Evolutionary conservation across 2,329 filamentous ascomycete genomes (phyloP), one percentile per base, ranked within the genome.

Genomic region (Penicillium sp.): DNA sequence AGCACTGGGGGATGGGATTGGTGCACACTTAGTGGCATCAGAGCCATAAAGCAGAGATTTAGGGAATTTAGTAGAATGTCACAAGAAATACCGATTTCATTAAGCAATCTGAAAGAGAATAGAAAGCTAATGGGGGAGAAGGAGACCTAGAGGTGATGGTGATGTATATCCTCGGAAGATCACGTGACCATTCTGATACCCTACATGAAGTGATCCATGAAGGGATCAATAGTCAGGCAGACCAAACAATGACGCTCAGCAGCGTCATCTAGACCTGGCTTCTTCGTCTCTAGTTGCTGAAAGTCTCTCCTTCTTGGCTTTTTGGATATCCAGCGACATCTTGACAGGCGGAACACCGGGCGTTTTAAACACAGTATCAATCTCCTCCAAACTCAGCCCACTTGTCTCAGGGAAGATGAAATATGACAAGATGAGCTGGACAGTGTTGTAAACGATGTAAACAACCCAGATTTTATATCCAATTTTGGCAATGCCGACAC

Each of bases 281-380:
- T 70, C 62, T 30, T 70, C 67, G 26, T 71, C 65, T 24, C 65
- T 61, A 44, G 63, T 57, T 26, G 72, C 68, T 13, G 63, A 61
- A 1, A 45, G 59, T 61, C 70, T 73, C 58, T 74, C 73, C 58
- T 72, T 77, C 70, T 79, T 79, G 19, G 78, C 77, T 56, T 74
- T 77, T 59, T 79, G 72, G 22, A 80, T 78, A 65, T 79, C 72
- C 64, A 76, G 60, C 10, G 73, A 78, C 77, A 82, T 81, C 71
- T 80, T 80, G 1, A 81, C 80, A 7, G 79, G 79, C 45, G 68
- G 62, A 17, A 80, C 74, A 7, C 78, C 79, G 4, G 75, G 74
- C 0, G 79, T 82, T 65, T 81, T 85, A 61, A 88, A 88, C 59
- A 88, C 85, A 47, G 81, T 82, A 65, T 86, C 84, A 55, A 86